phyloP scores from a whole-genome alignment of 2,329 filamentous ascomycete species.

The Teratosphaeria gauchensis region DNA sequence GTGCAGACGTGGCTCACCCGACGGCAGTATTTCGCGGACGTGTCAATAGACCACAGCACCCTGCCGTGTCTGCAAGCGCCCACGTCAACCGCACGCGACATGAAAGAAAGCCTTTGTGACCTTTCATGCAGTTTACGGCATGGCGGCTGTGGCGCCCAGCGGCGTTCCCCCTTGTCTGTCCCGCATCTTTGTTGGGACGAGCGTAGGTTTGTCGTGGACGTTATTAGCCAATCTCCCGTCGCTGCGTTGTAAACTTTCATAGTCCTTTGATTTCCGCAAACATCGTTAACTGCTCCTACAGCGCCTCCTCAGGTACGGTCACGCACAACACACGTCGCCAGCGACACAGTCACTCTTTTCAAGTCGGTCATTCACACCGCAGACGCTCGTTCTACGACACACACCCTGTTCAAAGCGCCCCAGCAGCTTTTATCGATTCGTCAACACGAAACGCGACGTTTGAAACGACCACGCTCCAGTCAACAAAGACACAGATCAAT shows the following conservation, averaged over 20 bases:
- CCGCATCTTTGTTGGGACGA: background rate
- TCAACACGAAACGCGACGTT: background rate
- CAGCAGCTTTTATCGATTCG: background rate
- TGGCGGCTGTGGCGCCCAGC: background rate
- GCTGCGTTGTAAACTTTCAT: background rate
- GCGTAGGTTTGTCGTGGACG: background rate
- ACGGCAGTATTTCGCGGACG: background rate
- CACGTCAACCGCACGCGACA: background rate
- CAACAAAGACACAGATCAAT: background rate
- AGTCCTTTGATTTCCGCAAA: background rate
- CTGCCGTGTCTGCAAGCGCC: background rate
- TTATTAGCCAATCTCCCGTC: background rate
- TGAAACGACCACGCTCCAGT: background rate
- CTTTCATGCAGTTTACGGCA: background rate
- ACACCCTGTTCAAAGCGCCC: background rate
- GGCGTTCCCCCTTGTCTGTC: background rate
- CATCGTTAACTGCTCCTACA: background rate
- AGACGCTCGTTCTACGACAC: background rate
- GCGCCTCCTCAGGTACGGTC: background rate
- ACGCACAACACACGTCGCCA: background rate
- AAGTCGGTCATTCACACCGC: background rate
- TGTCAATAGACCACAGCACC: background rate
- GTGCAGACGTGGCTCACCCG: background rate
- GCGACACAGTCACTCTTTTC: background rate
- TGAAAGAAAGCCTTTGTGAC: background rate